Base-by-base conservation (phyloP, 2,329 filamentous ascomycete species). In the Karstenula rhodostoma region DNA sequence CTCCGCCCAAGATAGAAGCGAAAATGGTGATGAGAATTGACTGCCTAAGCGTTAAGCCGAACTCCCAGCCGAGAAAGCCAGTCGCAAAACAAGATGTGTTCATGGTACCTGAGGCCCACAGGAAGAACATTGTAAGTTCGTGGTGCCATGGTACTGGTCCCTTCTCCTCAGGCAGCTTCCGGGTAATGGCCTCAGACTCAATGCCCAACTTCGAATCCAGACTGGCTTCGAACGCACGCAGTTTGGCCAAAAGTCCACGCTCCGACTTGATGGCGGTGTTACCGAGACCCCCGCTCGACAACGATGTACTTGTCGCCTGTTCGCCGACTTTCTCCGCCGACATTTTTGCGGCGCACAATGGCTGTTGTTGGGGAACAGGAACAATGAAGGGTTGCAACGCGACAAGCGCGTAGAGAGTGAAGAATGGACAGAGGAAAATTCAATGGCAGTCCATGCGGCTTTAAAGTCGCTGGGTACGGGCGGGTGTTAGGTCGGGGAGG, bases 21-120 rank as follows among this genome's bases (percentile, higher is more conserved):
- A 81, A 74, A 23, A 81, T 73, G 59, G 75, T 76, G 19, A 75
- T 78, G 48, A 78, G 68, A 56, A 79, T 71, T n/a, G 76, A 77
- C 69, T 84, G 80, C 23, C 71, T 75, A 29, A 85, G 72, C 27
- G 76, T 77, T 44, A 85, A 70, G 1, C 81, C 81, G 60, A 84
- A 84, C 60, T 82, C 78, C 58, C 79, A 80, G 4, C 83, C 83
- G 4, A 85, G 69, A 51, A 84, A 48, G 74, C 83, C 51, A 60
- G 63, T 60, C 57, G 76, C 67, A 77, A 73, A 64, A 74, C 79
- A 54, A 65, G 64, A 81, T 70, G 70, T 82, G 74, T 67, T 79
- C 78, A 63, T 79, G 1, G 68, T 81, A 48, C 80, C 69, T 1
- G 77, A 79, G 62, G 76, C 81, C 80, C 80, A 82, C 42, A 82